These are phyloP conservation scores for Parietichytrium sp. DNA, from an alignment of 108 stramenopile species.

Conservation along the genomic window DNA sequence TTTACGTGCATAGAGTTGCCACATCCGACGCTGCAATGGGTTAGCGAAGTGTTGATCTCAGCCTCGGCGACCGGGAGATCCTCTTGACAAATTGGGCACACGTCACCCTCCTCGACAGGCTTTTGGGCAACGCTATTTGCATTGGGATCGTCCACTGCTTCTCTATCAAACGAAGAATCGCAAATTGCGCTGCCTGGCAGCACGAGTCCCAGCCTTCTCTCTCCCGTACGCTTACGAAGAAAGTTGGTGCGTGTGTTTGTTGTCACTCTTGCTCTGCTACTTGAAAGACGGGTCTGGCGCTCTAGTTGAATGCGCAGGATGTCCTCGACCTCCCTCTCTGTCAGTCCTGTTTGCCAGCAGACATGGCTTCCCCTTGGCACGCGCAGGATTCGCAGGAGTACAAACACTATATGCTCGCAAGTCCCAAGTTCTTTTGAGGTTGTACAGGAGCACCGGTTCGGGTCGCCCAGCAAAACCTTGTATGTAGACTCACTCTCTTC, in stretches of 20 bases:
- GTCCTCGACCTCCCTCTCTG: not conserved
- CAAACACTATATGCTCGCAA: not conserved
- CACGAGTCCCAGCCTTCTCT: not conserved
- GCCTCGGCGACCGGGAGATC: not conserved
- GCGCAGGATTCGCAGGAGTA: not conserved
- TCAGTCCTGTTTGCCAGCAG: not conserved
- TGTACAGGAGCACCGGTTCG: constrained; percentile 13
- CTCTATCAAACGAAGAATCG: not conserved
- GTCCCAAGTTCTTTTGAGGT: not conserved
- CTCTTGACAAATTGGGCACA: constrained; percentile 34
- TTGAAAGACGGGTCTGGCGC: not conserved
- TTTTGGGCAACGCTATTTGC: not conserved
- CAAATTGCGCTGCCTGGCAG: not conserved
- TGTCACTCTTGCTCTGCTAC: not conserved
- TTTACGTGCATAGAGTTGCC: constrained; percentile 18
- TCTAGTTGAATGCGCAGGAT: not conserved
- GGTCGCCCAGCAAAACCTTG: constrained; percentile 3
- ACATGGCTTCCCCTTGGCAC: not conserved
- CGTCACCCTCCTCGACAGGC: not conserved
- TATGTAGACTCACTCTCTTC: not conserved
- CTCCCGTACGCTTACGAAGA: not conserved
- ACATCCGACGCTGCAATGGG: not conserved
- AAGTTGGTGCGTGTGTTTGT: not conserved
- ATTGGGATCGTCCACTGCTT: not conserved
- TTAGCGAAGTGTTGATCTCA: not conserved